Evolutionary conservation across 108 stramenopile genomes (phyloP).

Genomic region (Skeletonema grethae): DNA sequence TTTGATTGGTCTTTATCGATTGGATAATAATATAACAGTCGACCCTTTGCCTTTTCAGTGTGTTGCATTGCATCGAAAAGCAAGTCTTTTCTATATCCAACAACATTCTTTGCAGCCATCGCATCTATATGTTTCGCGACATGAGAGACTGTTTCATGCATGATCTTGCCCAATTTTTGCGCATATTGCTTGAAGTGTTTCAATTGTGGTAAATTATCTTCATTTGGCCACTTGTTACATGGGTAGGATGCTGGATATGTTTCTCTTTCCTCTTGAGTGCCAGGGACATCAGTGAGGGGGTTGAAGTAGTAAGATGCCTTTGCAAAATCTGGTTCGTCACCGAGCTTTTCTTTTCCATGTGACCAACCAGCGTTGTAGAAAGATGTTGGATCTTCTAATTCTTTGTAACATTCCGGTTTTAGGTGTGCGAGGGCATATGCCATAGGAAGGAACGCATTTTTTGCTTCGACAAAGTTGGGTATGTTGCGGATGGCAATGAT

Average conservation of each 20-base stretch:
- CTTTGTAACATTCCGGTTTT: slow-evolving; percentile 25
- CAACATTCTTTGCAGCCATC: slow-evolving; percentile 36
- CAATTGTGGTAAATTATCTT: slow-evolving; percentile 60
- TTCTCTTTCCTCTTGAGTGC: slow-evolving; percentile 70
- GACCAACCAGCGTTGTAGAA: slow-evolving; percentile 93
- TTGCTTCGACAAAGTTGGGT: slow-evolving; percentile 78
- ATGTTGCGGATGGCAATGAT: slow-evolving; percentile 84
- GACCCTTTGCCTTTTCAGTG: slow-evolving; percentile 91
- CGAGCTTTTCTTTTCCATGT: slow-evolving; percentile 91
- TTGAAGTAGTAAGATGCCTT: slow-evolving; percentile 92
- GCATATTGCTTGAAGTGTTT: slow-evolving; percentile 56
- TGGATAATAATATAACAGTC: slow-evolving; percentile 92
- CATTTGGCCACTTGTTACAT: slow-evolving; percentile 83
- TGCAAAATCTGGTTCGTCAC: slow-evolving; percentile 81
- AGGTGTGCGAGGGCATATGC: slow-evolving; percentile 81
- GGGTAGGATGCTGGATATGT: slow-evolving; percentile 87
- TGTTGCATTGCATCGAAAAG: slow-evolving; percentile 61
- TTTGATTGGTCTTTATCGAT: slow-evolving; percentile 43
- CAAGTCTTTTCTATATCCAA: slow-evolving; percentile 38
- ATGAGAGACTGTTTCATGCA: slow-evolving; percentile 70
- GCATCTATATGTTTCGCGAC: slow-evolving; percentile 78
- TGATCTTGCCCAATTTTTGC: slow-evolving; percentile 69
- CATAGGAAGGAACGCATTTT: slow-evolving; percentile 63
- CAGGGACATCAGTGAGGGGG: slow-evolving; percentile 80
- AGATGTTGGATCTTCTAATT: slow-evolving; percentile 68